phyloP scores from a whole-genome alignment of 805 yeast species.

The Nakazawaea peltata region DNA sequence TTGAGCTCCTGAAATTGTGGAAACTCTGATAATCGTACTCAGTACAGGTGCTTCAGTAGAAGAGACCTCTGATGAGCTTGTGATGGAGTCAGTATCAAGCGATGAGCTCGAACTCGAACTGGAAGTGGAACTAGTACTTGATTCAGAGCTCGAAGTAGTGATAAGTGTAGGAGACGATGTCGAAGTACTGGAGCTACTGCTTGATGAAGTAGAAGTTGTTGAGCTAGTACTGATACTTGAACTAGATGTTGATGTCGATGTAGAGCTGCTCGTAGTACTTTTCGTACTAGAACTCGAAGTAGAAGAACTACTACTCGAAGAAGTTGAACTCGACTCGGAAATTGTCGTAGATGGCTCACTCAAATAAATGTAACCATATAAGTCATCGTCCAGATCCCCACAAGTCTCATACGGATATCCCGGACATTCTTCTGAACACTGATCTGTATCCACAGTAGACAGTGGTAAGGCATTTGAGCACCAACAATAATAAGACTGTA shows the following conservation, averaged over 20 bases:
- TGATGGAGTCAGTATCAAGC: conserved; percentile 11
- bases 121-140: conserved; percentile 1
- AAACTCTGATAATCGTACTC: neutral
- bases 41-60: conserved; percentile 10
- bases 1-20: conserved; percentile 17
- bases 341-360: conserved; percentile 8
- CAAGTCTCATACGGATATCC: conserved; percentile 36
- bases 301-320: conserved; percentile 7
- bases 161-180: conserved; percentile 1
- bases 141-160: neutral
- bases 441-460: conserved; percentile 23
- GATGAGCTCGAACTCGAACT: neutral
- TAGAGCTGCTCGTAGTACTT: conserved; percentile 1
- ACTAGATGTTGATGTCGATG: conserved; percentile 2
- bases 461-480: conserved; percentile 38
- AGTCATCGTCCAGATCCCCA: conserved; percentile 18
- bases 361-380: conserved; percentile 17
- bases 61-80: conserved; percentile 14
- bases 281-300: conserved; percentile 1
- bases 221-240: conserved; percentile 4
- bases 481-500: conserved; percentile 38
- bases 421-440: conserved; percentile 34
- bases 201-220: neutral
- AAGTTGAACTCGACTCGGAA: neutral
- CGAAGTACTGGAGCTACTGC: conserved; percentile 4